These are phyloP conservation scores for Conticribra guillardii DNA, from an alignment of 108 stramenopile genomes.

Conservation along the genomic window DNA sequence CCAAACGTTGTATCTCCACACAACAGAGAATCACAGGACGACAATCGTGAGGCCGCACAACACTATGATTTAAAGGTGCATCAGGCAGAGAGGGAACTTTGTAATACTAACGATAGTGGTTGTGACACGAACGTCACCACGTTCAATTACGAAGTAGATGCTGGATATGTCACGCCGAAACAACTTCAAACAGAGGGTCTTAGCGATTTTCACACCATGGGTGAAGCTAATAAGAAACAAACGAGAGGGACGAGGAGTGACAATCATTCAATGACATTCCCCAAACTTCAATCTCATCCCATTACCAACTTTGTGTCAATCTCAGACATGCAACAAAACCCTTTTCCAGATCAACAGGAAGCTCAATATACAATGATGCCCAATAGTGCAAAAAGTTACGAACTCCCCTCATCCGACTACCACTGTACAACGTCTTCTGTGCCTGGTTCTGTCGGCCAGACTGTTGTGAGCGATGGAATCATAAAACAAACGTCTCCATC, in stretches of 20 bases:
- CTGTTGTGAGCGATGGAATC: not conserved
- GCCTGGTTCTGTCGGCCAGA: not conserved
- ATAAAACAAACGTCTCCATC: not conserved
- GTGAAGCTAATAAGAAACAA: not conserved
- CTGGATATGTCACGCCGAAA: slow-evolving; percentile 23
- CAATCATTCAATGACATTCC: not conserved
- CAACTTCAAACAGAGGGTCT: slow-evolving; percentile 22
- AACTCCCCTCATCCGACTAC: not conserved
- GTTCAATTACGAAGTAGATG: slow-evolving; percentile 22
- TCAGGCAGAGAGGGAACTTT: not conserved
- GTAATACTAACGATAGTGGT: not conserved
- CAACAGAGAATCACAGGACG: not conserved
- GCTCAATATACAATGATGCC: too few relatives aligned
- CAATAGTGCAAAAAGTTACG: not conserved
- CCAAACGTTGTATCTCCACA: not conserved
- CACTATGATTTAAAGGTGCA: too few relatives aligned
- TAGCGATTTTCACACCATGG: slow-evolving; percentile 40
- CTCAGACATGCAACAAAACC: too few relatives aligned
- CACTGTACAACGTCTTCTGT: not conserved
- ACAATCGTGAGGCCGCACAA: not conserved
- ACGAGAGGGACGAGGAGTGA: not conserved
- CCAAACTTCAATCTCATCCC: too few relatives aligned
- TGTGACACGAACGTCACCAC: not conserved
- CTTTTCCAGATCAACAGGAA: too few relatives aligned
- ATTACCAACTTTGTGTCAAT: too few relatives aligned